Base-by-base conservation (phyloP, 331 rosid genomes). In the Phaseolus coccineus region DNA sequence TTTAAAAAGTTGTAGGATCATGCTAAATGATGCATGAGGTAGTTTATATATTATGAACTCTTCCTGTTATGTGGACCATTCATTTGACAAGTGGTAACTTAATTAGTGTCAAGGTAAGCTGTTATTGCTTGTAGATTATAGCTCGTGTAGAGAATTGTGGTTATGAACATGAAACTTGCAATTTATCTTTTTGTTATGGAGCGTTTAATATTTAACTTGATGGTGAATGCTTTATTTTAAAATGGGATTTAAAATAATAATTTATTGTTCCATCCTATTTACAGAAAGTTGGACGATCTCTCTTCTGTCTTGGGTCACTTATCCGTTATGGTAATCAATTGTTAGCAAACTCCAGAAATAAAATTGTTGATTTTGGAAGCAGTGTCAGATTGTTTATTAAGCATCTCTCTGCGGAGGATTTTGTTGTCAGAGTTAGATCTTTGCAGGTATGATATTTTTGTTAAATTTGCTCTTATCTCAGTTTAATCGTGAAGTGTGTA, bases 221-320 rank as follows among this genome's bases (percentile, higher is more conserved):
- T 70, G 2, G 25, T 9, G 57, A 61, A n/a, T 76, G 39, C 40
- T 71, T 64, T 71, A 51, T 39, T 68, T 62, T 77, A 55, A 27
- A 46, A 28, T 57, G n/a, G 16, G 48, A 75, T 64, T 6, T 48
- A 70, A 42, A 65, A 62, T 30, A 30, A 77, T 75, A 62, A 30
- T 73, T 80, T 79, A 48, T 67, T 80, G 57, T 55, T 77, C 70
- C 78, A 72, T 83, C 69, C 59, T 61, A 19, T 83, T 80, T 85
- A 61, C 94, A 96, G 99, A 90, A 62, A 71, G 92, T 89, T 9
- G 98, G 93, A 57, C 90, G 99, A 35, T 96, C 99, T 69, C 98
- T 96, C 80, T 96, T 93, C 83, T 93, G 97, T 83, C 90, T 96
- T 28, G 99, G 99, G 73, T 86, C 80, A 72, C 99, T 96, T 73